Base-by-base conservation (phyloP, 176 grass and related monocot genomes). In the Juncus inflexus region DNA sequence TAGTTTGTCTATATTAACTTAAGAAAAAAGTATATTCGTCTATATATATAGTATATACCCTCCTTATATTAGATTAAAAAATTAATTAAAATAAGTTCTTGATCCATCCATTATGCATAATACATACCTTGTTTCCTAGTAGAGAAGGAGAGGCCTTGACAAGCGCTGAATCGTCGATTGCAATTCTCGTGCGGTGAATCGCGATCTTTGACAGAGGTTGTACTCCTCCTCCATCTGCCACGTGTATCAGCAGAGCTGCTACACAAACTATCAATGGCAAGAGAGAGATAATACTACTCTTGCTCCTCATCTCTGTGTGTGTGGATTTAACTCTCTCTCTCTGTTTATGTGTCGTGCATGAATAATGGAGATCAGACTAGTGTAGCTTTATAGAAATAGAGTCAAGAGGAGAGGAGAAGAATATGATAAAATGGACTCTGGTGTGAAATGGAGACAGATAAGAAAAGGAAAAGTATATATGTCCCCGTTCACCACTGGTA, bases 161-260 rank as follows among this genome's bases (percentile, higher is more conserved):
- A 54, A 13, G 78, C 11, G 84, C 87, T 10, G 72, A 75, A 50
- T 12, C 35, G 7, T 85, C 40, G 7, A 90, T 7, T 3, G 78
- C 73, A 3, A 90, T 42, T 42, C 45, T 77, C 51, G 81, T 59
- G 57, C 47, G 75, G 81, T 87, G 69, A 63, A 87, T 59, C n/a
- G 86, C 87, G 71, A 96, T 84, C 40, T 79, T 76, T 49, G 87
- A 90, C 73, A 96, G 81, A 54, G 86, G 87, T 75, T 90, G 91
- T 58, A 84, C 12, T 12, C 81, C 87, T 38, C 76, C 69, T 8
- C 39, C 65, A 64, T 62, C 43, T 39, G 66, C 78, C 0, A 62
- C 61, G 4, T 36, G 43, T 15, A 0, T 58, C 5, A 28, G 10
- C 12, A 36, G 28, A 9, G 9, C 40, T 61, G 70, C 53, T 58